Percentiles rank a stretch among this genome's conserved stretches.
Conservation (phyloP, 345 rosid species). For the Linum tenue region DNA sequence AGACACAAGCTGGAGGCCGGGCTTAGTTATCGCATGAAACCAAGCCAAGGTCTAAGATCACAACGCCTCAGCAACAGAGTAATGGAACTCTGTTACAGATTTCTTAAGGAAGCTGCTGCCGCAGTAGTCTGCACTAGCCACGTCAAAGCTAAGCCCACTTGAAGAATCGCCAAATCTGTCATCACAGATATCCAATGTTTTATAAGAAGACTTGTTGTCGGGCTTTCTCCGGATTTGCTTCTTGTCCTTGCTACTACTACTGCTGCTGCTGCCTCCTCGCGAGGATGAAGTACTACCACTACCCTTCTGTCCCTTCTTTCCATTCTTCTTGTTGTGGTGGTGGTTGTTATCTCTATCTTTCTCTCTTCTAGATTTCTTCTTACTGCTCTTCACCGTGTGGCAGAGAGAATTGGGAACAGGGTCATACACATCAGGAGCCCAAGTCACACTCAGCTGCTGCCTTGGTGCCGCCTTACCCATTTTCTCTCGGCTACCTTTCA, state of each 20-base stretch:
- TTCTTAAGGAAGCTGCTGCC: constrained; percentile 50
- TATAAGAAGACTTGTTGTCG: constrained; percentile 22
- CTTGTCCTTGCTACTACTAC: constrained; percentile 51
- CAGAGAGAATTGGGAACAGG: constrained; percentile 65
- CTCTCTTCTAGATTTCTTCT: constrained; percentile 52
- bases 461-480: constrained; percentile 29
- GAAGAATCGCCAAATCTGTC: constrained; percentile 13
- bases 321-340: constrained; percentile 38
- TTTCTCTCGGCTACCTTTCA: constrained; percentile 81
- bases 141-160: constrained; percentile 19
- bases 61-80: constrained; percentile 46
- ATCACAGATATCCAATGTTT: constrained; percentile 14
- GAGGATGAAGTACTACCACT: constrained; percentile 19
- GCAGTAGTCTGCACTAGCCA: constrained; percentile 43
- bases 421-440: constrained; percentile 91
- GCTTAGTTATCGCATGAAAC: neutral
- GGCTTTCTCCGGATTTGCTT: constrained; percentile 41
- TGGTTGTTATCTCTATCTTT: constrained; percentile 17
- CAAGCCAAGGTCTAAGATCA: constrained; percentile 17
- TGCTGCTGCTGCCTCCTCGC: constrained; percentile 18
- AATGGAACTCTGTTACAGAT: constrained; percentile 33
- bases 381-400: constrained; percentile 49
- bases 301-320: constrained; percentile 68
- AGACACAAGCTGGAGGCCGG: neutral
- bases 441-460: constrained; percentile 41